Conservation (phyloP, 129 eudicot species). For the Gnaphalium uliginosum region DNA sequence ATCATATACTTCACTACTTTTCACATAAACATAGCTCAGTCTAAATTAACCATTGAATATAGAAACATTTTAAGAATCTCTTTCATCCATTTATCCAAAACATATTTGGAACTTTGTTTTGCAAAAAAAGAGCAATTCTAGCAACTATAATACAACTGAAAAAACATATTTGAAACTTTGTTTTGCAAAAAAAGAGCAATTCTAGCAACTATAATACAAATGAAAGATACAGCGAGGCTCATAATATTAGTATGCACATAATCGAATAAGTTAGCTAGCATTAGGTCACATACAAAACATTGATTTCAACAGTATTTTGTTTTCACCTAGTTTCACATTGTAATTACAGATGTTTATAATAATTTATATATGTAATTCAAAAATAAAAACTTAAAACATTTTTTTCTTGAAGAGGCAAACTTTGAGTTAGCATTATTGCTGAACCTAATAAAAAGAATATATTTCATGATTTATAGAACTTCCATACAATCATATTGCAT, state of each 20-base stretch:
- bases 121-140: background rate
- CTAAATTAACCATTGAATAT: background rate
- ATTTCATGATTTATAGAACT: no score
- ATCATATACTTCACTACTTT: background rate
- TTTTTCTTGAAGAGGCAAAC: background rate
- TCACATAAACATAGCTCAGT: background rate
- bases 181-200: background rate
- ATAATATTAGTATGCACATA: background rate
- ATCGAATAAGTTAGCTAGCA: constrained; percentile 5
- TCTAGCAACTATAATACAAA: no score
- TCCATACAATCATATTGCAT: background rate
- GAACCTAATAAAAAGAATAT: background rate
- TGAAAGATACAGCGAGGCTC: no score
- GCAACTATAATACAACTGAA: no score
- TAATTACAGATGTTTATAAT: constrained; percentile 9
- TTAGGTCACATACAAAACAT: constrained; percentile 15
- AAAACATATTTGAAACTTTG: background rate
- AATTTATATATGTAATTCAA: background rate
- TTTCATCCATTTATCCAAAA: constrained; percentile 1
- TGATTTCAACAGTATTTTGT: constrained; percentile 11
- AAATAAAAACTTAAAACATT: background rate
- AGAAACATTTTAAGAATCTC: background rate
- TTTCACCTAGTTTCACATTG: constrained; percentile 12
- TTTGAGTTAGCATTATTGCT: background rate
- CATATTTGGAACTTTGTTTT: background rate